A percentile compares a stretch with the other conserved stretches of the same genome.
Conservation (phyloP, 2,329 filamentous ascomycete genomes). For the Arthroderma uncinatum region DNA sequence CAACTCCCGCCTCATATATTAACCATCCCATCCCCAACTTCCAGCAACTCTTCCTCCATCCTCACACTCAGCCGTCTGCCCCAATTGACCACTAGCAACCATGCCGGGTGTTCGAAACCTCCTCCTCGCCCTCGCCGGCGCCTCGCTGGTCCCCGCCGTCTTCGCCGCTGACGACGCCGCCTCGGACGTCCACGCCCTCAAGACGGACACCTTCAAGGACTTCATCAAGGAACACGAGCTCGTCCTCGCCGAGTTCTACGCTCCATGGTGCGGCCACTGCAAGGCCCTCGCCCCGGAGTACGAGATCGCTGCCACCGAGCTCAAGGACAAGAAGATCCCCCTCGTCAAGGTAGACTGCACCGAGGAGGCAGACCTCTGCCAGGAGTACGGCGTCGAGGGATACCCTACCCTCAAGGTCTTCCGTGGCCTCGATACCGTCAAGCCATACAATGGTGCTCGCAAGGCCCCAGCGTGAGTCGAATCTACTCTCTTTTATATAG, state of each 20-base stretch:
- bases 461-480: slow-evolving; percentile 65
- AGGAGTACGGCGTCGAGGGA: slow-evolving; percentile 81
- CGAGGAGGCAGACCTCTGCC: slow-evolving; percentile 83
- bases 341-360: slow-evolving; percentile 65
- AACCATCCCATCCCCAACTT: not conserved
- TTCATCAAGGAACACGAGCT: slow-evolving; percentile 80
- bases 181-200: slow-evolving; percentile 77
- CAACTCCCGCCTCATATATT: slow-evolving; percentile 13
- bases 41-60: too few species aligned
- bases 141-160: slow-evolving; percentile 17
- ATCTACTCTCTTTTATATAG: not conserved
- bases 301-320: slow-evolving; percentile 38
- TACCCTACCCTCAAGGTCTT: slow-evolving; percentile 99
- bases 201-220: slow-evolving; percentile 72
- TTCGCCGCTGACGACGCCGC: slow-evolving; percentile 27
- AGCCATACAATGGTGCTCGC: slow-evolving; percentile 76
- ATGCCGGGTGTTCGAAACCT: slow-evolving; percentile 34
- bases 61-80: too few species aligned
- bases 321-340: slow-evolving; percentile 40
- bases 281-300: slow-evolving; percentile 69
- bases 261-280: slow-evolving; percentile 96
- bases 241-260: slow-evolving; percentile 94
- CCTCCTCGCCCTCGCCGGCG: slow-evolving; percentile 26
- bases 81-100: slow-evolving; percentile 2
- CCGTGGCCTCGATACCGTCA: slow-evolving; percentile 71